Base-by-base conservation (phyloP, 768 basidiomycete genomes). In the Suillus clintonianus region DNA sequence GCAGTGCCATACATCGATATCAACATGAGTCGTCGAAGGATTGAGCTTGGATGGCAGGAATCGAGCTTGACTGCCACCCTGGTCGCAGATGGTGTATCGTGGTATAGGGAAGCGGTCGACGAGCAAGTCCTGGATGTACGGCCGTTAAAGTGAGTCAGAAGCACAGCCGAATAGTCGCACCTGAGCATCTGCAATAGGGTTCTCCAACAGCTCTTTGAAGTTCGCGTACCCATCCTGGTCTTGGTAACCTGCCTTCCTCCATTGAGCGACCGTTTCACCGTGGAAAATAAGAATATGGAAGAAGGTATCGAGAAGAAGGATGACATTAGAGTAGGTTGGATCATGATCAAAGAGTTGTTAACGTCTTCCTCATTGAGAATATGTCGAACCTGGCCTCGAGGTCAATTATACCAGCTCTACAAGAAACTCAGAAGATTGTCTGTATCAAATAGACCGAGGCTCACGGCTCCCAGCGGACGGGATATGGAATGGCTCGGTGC, bases 201-300 rank as follows among this genome's bases (percentile, higher is more conserved):
- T 78, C 71, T 94, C 92, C 17, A 99, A 84, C 53, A 99, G 81
- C 73, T 97, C 95, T 71, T 95, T 96, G 80, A 99, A 92, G 78
- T 99, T 99, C 78, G 98, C 97, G 71, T 99, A 97, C 41, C 95
- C 96, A 75, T 98, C 96, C 78, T 98, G 97, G 0, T 99, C 96
- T 72, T 99, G 97, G 72, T 99, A 99, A 0, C 95, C 96, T 13
- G 94, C 92, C 77, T 99, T 99, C 58, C 97, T 87, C 97, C 97
- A 99, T 75, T 95, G 91, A 0, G 97, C 96, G 55, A 99, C 85
- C 27, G 94, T 93, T 76, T 97, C 94, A 24, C 97, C 97, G 74
- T 99, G 97, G 90, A 97, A 99, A 77, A 99, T 99, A 70, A 99
- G 90, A 69, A 99, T 97, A 74, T 99, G 97, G 94, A 99, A 99